phyloP scores from a whole-genome alignment of 1,139 yeast species.

The Yamadazyma dendronema region DNA sequence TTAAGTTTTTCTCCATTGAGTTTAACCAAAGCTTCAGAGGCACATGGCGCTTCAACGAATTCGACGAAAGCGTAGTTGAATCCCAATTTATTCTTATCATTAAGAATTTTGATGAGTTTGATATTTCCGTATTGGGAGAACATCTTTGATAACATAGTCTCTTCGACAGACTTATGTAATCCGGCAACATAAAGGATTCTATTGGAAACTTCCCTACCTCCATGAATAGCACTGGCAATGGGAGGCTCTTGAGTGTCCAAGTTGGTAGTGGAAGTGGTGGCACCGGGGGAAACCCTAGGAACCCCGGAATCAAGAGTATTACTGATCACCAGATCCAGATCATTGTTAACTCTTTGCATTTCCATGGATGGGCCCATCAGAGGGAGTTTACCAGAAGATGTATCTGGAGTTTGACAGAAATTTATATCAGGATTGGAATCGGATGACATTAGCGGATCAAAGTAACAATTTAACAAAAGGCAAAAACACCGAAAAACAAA shows the following conservation, averaged over 20 bases:
- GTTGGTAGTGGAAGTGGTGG: not conserved
- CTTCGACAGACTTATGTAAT: constrained; percentile 63
- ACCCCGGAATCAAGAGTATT: too few species aligned
- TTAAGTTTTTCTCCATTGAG: constrained; percentile 57
- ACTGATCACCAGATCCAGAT: too few species aligned
- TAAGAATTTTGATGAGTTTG: constrained; percentile 62
- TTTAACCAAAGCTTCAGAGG: constrained; percentile 59
- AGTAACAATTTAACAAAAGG: not conserved
- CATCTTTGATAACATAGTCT: constrained; percentile 57
- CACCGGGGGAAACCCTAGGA: not conserved
- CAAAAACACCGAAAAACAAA: not conserved
- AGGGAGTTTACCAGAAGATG: too few species aligned
- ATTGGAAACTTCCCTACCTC: constrained; percentile 77
- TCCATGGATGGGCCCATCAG: too few species aligned
- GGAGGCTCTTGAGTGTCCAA: constrained; percentile 1
- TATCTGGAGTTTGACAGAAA: too few species aligned
- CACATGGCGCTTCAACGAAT: constrained; percentile 56
- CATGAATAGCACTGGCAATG: constrained; percentile 72
- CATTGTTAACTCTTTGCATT: too few species aligned
- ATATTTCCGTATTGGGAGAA: constrained; percentile 63
- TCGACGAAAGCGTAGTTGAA: constrained; percentile 85
- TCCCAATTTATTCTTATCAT: constrained; percentile 72
- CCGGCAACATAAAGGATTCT: constrained; percentile 78
- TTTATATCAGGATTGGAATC: too few species aligned
- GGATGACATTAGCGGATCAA: not conserved